Base-by-base conservation (phyloP, 495 filamentous ascomycete species). In the Poronia punctata region DNA sequence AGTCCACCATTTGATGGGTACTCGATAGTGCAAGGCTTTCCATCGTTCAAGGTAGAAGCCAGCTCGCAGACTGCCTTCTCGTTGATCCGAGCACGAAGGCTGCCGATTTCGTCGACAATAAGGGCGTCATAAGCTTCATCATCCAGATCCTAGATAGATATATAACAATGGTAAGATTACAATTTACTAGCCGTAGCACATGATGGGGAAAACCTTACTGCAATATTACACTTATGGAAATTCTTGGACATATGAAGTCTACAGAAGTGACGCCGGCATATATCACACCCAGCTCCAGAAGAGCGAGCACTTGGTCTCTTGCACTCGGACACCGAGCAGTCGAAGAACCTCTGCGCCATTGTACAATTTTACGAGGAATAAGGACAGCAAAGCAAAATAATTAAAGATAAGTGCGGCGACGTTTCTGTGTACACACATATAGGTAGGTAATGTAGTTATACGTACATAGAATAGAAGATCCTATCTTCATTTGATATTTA, bases 1-100 rank as follows among this genome's bases (percentile, higher is more conserved):
- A n/a, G n/a, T n/a, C n/a, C n/a, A 27, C 7, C 24, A 7, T 27
- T n/a, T n/a, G 11, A 8, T 7, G 16, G 31, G 16, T 34, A 18
- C 31, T 34, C 31, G 16, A 34, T 14, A 14, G 8, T 34, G 31
- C 31, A 34, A 34, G 31, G n/a, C 31, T 34, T 34, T 18, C 31
- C 31, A 12, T 18, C 31, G 31, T 34, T 34, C 7, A 34, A 14
- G 31, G 7, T 12, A 34, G 31, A 34, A 34, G 31, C 31, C 7
- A 34, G 14, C 16, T 18, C 16, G 31, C 31, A 34, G n/a, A 34
- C 7, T 14, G 31, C 31, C 11, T 18, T 18, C 7, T 34, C 31
- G 31, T 34, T 18, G 11, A 34, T 18, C 16, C 14, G 11, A 12
- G 11, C 31, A 12, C 31, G 31, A 7, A 34, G 31, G n/a, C 31